Evolutionary conservation across 345 rosid species (phyloP), one percentile per base, ranked within the genome.

Genomic region (Murraya paniculata): DNA sequence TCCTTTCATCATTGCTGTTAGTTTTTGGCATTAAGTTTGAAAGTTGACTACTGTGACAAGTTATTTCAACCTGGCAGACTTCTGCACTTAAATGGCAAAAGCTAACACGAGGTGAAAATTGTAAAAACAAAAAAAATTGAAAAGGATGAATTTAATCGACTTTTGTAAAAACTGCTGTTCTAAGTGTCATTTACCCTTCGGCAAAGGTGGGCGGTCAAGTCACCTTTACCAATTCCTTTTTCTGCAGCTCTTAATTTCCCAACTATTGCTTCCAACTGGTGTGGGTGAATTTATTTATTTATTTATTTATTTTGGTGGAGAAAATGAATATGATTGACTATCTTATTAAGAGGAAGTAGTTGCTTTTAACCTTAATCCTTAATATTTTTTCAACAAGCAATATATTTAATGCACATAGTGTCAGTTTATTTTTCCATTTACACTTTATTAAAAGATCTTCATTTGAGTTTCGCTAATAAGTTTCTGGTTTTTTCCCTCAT

Each of bases 281-380:
- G 48, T 60, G 50, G 14, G 36, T 73, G 56, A 60, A 48, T 19
- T 62, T 57, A 24, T 62, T 18, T 62, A 45, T 64, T 22, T 53
- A 74, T 25, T 10, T 33, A 35, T 16, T 33, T 27, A 41, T 71
- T 71, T 45, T 39, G 59, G 33, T 64, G 75, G 64, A 69, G 76
- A 80, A 31, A 35, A 80, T 14, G 61, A 14, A 39, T 68, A 70
- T 64, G 30, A 53, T 33, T 48, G 36, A 28, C 70, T 6, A 28
- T 62, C 71, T 50, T n/a, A 60, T 69, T 50, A 76, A 81, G 68
- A 76, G n/a, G 66, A 71, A 41, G 11, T 16, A 16, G n/a, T 55
- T 48, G 28, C 25, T 7, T 71, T 69, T 78, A 50, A 48, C 19
- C 68, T 50, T 55, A 39, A 2, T 73, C 27, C 10, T 45, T 45